phyloP scores from a whole-genome alignment of 2,329 filamentous ascomycete species.

The Colletotrichum sojae region DNA sequence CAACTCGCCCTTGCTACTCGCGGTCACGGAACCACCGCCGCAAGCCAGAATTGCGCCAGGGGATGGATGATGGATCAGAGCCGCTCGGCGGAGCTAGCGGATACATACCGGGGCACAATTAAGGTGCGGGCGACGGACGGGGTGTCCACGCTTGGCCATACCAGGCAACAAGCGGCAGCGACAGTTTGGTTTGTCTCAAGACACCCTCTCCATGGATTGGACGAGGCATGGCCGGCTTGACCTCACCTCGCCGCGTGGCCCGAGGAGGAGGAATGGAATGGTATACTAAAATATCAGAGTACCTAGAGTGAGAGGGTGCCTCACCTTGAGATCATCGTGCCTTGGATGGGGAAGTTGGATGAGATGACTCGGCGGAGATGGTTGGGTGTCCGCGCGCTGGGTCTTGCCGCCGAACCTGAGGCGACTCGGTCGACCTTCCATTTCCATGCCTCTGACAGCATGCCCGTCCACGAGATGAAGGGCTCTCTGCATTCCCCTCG shows the following conservation, averaged over 20 bases:
- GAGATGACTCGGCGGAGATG: conserved; percentile 15
- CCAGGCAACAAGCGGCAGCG: conserved; percentile 31
- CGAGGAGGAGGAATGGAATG: conserved; percentile 1
- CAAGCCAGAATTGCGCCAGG: neutral
- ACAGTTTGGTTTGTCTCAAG: conserved; percentile 29
- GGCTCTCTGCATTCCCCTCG: conserved; percentile 6
- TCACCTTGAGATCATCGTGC: no score
- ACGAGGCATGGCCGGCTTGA: conserved; percentile 23
- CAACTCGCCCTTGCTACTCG: no score
- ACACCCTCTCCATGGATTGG: conserved; percentile 13
- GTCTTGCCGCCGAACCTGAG: neutral
- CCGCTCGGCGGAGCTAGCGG: conserved; percentile 24
- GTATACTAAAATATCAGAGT: neutral
- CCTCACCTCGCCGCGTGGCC: conserved; percentile 6
- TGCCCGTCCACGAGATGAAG: conserved; percentile 16
- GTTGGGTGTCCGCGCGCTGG: neutral
- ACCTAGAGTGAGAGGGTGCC: no score
- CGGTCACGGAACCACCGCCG: no score
- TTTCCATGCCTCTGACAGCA: conserved; percentile 18
- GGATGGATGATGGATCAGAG: neutral
- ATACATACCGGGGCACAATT: conserved; percentile 28
- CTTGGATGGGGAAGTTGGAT: neutral
- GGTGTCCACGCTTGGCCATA: conserved; percentile 33
- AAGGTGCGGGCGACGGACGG: conserved; percentile 32
- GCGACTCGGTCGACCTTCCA: neutral